These are phyloP conservation scores for Coniophora puteana DNA, from an alignment of 1,284 basidiomycete genomes.

Conservation along the genomic window DNA sequence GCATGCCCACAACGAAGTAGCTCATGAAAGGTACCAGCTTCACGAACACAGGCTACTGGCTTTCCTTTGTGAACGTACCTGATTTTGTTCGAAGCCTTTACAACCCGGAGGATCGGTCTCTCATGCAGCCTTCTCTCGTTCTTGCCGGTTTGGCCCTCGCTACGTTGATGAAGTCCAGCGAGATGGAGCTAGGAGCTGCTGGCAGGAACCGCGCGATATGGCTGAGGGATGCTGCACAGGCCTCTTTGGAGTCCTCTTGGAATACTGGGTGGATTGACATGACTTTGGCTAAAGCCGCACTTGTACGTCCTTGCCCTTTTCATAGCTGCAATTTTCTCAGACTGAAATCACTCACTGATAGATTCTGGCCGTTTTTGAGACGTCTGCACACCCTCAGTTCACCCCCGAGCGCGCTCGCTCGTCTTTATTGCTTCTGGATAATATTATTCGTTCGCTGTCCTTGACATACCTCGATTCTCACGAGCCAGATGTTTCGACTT, in stretches of 20 bases:
- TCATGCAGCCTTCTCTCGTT: slow-evolving; percentile 67
- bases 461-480: slow-evolving; percentile 54
- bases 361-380: slow-evolving; percentile 73
- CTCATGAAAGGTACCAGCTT: slow-evolving; percentile 33
- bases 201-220: slow-evolving; percentile 51
- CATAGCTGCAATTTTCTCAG: slow-evolving; percentile 6
- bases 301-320: slow-evolving; percentile 42
- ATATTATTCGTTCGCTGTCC: slow-evolving; percentile 50
- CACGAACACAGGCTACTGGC: slow-evolving; percentile 48
- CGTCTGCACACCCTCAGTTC: slow-evolving; percentile 65
- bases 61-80: slow-evolving; percentile 61
- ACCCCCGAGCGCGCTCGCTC: slow-evolving; percentile 47
- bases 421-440: slow-evolving; percentile 57
- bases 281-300: slow-evolving; percentile 67
- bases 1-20: neutral
- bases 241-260: slow-evolving; percentile 49
- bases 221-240: slow-evolving; percentile 53
- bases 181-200: slow-evolving; percentile 47
- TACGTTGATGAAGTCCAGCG: slow-evolving; percentile 70
- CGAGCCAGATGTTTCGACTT: slow-evolving; percentile 51
- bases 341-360: slow-evolving; percentile 29
- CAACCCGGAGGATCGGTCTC: slow-evolving; percentile 43
- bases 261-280: slow-evolving; percentile 52
- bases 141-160: slow-evolving; percentile 66
- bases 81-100: slow-evolving; percentile 52